Evolutionary conservation across 1,139 yeast genomes (phyloP).

Genomic region (Taiozyma sp.): DNA sequence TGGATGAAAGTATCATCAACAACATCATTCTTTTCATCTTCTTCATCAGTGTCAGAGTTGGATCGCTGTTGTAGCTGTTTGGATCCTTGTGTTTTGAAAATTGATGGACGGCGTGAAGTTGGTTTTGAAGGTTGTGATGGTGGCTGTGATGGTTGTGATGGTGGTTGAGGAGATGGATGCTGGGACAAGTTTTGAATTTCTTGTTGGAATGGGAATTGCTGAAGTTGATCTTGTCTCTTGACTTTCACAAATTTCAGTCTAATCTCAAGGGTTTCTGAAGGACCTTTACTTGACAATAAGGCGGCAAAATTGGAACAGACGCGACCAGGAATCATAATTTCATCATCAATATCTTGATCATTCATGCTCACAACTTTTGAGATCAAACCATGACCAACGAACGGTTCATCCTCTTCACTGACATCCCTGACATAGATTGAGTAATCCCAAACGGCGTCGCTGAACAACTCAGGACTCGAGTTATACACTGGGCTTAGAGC

Average conservation of each 20-base stretch:
- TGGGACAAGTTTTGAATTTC: slow-evolving; percentile 4
- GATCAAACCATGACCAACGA: slow-evolving; percentile 64
- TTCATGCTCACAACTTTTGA: slow-evolving; percentile 34
- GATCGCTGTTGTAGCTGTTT: slow-evolving; percentile 1
- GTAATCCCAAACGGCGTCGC: slow-evolving; percentile 45
- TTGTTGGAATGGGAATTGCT: slow-evolving; percentile 7
- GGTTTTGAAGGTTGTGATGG: background rate
- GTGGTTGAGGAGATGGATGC: slow-evolving; percentile 3
- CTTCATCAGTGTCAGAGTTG: slow-evolving; percentile 18
- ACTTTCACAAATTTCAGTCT: slow-evolving; percentile 49
- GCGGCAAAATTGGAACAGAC: slow-evolving; percentile 67
- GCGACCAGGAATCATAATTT: slow-evolving; percentile 54
- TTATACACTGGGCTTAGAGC: slow-evolving; percentile 46
- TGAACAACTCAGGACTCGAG: slow-evolving; percentile 56
- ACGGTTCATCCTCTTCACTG: slow-evolving; percentile 72
- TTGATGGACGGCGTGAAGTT: slow-evolving; percentile 6
- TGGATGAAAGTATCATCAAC: slow-evolving; percentile 2
- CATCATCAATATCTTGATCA: slow-evolving; percentile 22
- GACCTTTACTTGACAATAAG: slow-evolving; percentile 38
- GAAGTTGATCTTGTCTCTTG: slow-evolving; percentile 7
- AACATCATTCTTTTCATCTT: slow-evolving; percentile 10
- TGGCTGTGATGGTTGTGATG: background rate
- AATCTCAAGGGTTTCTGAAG: slow-evolving; percentile 59
- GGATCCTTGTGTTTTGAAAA: slow-evolving; percentile 2
- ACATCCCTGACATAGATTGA: slow-evolving; percentile 70